Evolutionary conservation across 441 rosid genomes (phyloP).

Genomic region (Kokia cookei): DNA sequence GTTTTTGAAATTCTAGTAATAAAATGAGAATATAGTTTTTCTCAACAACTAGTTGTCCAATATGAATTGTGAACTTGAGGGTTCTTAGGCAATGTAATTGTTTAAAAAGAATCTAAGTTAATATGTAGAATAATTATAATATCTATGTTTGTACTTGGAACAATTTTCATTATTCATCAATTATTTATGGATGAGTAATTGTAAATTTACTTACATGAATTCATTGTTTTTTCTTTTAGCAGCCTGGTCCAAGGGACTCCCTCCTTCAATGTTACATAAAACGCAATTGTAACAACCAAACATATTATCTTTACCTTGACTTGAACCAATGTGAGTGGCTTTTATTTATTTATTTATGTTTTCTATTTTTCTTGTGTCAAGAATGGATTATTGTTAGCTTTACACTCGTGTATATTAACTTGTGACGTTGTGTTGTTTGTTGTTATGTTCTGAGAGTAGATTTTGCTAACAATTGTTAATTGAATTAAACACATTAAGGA

Average conservation of each 20-base stretch:
- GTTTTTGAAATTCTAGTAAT: neutral
- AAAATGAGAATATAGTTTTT: neutral
- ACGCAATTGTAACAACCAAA: slow-evolving; percentile 73
- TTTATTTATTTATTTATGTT: neutral
- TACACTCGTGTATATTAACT: neutral
- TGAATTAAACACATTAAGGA: neutral
- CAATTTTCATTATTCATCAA: neutral
- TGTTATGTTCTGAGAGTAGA: neutral
- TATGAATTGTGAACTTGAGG: neutral
- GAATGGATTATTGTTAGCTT: neutral
- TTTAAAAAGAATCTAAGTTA: neutral
- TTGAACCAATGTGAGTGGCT: slow-evolving; percentile 49
- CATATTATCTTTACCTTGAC: slow-evolving; percentile 72
- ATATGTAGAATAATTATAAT: neutral
- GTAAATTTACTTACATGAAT: neutral
- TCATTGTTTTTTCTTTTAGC: slow-evolving; percentile 16
- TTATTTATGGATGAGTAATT: neutral
- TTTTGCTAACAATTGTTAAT: neutral
- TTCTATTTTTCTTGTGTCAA: neutral
- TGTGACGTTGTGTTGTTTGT: neutral
- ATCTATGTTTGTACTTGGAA: too few relatives aligned
- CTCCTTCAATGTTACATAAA: slow-evolving; percentile 81
- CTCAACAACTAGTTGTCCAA: neutral
- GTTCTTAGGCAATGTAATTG: neutral
- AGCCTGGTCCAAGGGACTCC: slow-evolving; percentile 81